Evolutionary conservation across 75 land plant species (phyloP).

Genomic region (Cryptomeria japonica): DNA sequence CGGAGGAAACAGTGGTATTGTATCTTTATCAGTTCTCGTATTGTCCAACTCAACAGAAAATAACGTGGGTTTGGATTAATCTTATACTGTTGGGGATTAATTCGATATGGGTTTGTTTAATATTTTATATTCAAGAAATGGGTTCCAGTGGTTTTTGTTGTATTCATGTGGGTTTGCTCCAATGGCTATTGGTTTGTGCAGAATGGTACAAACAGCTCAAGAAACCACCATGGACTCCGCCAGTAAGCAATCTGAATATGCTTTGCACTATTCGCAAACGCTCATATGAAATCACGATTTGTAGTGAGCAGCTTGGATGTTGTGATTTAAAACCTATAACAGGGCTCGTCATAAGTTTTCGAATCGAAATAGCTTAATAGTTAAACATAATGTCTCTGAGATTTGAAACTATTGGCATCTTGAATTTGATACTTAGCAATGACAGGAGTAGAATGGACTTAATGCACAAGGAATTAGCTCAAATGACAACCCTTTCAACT

Average conservation of each 20-base stretch:
- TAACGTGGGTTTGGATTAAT: background rate
- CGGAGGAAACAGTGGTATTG: conserved; percentile 38
- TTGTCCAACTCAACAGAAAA: background rate
- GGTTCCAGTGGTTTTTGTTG: background rate
- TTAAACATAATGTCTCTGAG: background rate
- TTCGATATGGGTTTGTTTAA: background rate
- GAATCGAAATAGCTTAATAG: background rate
- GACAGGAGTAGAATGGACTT: background rate
- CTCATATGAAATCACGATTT: background rate
- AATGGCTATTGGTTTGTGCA: conserved; percentile 14
- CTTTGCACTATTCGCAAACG: background rate
- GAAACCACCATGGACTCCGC: conserved; percentile 60
- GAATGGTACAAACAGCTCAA: conserved; percentile 53
- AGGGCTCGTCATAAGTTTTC: background rate
- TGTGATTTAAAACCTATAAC: background rate
- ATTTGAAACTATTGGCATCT: background rate
- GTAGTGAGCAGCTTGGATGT: background rate
- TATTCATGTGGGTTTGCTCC: background rate
- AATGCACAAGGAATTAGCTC: background rate
- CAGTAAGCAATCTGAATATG: conserved; percentile 24
- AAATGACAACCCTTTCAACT: background rate
- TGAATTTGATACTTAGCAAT: background rate
- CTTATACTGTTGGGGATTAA: background rate
- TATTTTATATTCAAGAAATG: background rate
- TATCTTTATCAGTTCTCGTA: background rate